A percentile compares a stretch with the other conserved stretches of the same genome.
phyloP scores from a whole-genome alignment of 208 protist genomes.

The Trypanosoma grayi region DNA sequence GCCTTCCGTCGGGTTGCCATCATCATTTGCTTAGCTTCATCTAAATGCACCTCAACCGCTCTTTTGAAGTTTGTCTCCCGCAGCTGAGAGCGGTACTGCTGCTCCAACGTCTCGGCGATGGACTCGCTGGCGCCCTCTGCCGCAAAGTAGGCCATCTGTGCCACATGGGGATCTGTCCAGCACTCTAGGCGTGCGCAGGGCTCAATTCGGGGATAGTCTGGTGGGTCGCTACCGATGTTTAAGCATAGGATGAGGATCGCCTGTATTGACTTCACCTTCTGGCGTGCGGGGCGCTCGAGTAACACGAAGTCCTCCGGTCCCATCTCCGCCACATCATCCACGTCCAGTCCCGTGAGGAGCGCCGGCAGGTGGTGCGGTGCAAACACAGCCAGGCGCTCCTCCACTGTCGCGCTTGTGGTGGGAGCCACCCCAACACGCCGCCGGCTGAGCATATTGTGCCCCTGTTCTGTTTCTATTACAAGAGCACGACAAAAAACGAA shows the following conservation, averaged over 20 bases:
- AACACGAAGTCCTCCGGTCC: constrained; percentile 12
- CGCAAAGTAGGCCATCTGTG: constrained; percentile 50
- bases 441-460: constrained; percentile 23
- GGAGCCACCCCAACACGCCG: constrained; percentile 7
- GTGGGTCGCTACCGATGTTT: constrained; percentile 98
- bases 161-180: constrained; percentile 93
- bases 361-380: constrained; percentile 56
- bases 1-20: constrained; percentile 67
- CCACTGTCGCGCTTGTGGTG: constrained; percentile 41
- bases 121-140: constrained; percentile 68
- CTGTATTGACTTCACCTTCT: constrained; percentile 43
- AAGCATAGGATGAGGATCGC: constrained; percentile 95
- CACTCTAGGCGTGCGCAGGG: constrained; percentile 96
- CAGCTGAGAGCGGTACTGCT: constrained; percentile 92
- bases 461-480: too few species aligned
- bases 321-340: constrained; percentile 24
- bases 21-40: constrained; percentile 91
- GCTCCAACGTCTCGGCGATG: constrained; percentile 89
- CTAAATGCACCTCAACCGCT: constrained; percentile 93
- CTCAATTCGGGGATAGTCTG: constrained; percentile 94
- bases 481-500: too few species aligned
- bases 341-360: constrained; percentile 42
- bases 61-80: constrained; percentile 68
- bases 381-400: constrained; percentile 64
- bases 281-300: constrained; percentile 18